A percentile compares a stretch with the other conserved stretches of the same genome.
Evolutionary conservation across 768 basidiomycete genomes (phyloP).

Genomic region (Tricholoma hemisulphureum): DNA sequence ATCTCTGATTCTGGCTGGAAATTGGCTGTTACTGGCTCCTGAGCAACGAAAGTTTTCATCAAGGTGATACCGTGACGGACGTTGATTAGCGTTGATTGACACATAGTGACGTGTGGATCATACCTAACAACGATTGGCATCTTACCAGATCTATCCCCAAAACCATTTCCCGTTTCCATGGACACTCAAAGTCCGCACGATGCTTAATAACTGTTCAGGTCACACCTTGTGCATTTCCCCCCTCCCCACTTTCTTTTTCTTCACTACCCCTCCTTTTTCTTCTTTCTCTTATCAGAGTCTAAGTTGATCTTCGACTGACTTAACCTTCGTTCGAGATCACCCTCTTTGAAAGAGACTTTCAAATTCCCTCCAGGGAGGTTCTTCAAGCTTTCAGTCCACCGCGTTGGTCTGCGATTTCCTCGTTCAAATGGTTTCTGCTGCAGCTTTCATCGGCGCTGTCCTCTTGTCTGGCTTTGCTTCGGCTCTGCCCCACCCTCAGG

Average conservation of each 20-base stretch:
- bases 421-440: constrained; percentile 59
- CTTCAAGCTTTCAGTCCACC: constrained; percentile 42
- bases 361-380: constrained; percentile 64
- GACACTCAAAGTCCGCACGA: constrained; percentile 20
- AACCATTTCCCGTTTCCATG: constrained; percentile 33
- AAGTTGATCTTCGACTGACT: constrained; percentile 66
- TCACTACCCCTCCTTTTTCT: constrained; percentile 22
- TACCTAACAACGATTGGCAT: background rate
- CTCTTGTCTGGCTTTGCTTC: constrained; percentile 51
- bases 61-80: too few relatives aligned
- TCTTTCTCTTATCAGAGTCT: constrained; percentile 48
- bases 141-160: background rate
- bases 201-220: constrained; percentile 24
- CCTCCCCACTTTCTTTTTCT: constrained; percentile 19
- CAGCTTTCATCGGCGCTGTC: constrained; percentile 53
- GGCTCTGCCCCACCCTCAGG: constrained; percentile 45
- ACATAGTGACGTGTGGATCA: background rate
- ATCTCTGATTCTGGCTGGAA: too few relatives aligned
- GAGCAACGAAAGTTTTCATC: too few relatives aligned
- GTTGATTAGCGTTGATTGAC: background rate
- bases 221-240: constrained; percentile 4
- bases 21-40: too few relatives aligned
- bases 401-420: constrained; percentile 48
- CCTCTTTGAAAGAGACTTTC: constrained; percentile 71
- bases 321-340: constrained; percentile 61